phyloP scores from a whole-genome alignment of 148 eudicot genomes.

The Oxyria digyna region DNA sequence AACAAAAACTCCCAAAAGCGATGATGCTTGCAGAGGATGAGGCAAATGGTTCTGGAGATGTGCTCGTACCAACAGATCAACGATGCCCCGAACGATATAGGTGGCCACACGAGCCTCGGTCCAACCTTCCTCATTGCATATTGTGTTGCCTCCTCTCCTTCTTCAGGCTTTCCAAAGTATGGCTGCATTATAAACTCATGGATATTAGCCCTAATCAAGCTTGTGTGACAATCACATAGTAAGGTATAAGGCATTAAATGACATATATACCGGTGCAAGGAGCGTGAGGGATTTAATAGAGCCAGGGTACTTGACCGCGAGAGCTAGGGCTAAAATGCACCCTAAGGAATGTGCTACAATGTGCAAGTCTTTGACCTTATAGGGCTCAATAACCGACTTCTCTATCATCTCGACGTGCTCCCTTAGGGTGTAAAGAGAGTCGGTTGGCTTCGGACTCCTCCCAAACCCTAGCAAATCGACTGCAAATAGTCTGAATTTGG shows the following conservation, averaged over 20 bases:
- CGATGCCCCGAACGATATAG: conserved; percentile 65
- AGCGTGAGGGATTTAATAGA: conserved; percentile 69
- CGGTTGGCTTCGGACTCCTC: conserved; percentile 78
- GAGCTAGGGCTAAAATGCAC: conserved; percentile 82
- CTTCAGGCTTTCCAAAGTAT: neutral
- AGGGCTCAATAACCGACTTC: conserved; percentile 43
- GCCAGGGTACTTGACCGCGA: conserved; percentile 56
- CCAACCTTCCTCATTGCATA: neutral
- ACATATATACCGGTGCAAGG: conserved; percentile 64
- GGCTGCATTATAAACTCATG: neutral
- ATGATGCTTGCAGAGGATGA: conserved; percentile 71
- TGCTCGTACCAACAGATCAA: conserved; percentile 93
- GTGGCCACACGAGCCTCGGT: conserved; percentile 38
- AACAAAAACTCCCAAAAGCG: conserved; percentile 42
- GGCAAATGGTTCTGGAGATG: conserved; percentile 57
- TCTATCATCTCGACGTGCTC: conserved; percentile 92
- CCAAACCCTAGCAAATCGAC: conserved; percentile 87
- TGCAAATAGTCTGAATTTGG: conserved; percentile 62
- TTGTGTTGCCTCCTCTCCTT: conserved; percentile 2
- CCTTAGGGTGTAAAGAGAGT: conserved; percentile 63
- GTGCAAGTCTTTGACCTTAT: conserved; percentile 68
- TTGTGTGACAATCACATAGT: too few species aligned
- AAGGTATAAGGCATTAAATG: neutral
- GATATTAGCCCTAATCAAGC: neutral
- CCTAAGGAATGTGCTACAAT: conserved; percentile 96